Base-by-base conservation (phyloP, 352 stramenopile genomes). In the Pythium dissimile region DNA sequence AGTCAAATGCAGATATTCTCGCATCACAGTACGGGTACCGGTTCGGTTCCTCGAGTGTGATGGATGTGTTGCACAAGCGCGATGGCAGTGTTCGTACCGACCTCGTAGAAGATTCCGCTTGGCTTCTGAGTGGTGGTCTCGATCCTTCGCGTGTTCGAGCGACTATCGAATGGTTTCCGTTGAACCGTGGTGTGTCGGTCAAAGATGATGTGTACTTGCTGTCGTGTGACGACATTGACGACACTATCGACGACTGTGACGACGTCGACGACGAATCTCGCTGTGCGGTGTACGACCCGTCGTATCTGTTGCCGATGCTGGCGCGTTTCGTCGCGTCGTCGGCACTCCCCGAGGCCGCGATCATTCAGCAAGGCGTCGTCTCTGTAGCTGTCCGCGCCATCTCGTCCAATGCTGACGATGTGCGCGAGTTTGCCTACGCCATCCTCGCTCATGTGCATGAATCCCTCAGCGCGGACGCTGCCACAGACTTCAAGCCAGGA, bases 371-470 rank as follows among this genome's bases (percentile, higher is more conserved):
- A 62, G 82, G 84, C 16, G 65, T 94, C 13, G 39, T 94, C 12
- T 80, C 82, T 1, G 37, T 91, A 26, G 81, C 82, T 0, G 64
- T 95, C 45, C 84, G 86, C 47, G 84, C 77, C 9, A 81, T 80
- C 7, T 94, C 86, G 2, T 89, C 86, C 4, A 72, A 80, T 20
- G 63, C 64, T 0, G 66, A 81, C 8, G 72, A 52, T 11, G 73
- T 90, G 2, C 83, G 85, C 18, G 63, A 71, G 45, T 87, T 86
- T 42, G 80, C 81, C 8, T 95, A 80, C 52, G 83, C 76, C 13
- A 86, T 95, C 18, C 56, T 93, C 0, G 86, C 84, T 0, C 80
- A 89, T 45, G 20, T 92, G 4, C 82, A 95, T 54, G 84, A 95
- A 28, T 66, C 70, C 20, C 71, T 92, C 13, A 74, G 80, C 50